These are phyloP conservation scores for Coemansia sp. DNA, from an alignment of 192 early-diverging fungal genomes.

Conservation along the genomic window DNA sequence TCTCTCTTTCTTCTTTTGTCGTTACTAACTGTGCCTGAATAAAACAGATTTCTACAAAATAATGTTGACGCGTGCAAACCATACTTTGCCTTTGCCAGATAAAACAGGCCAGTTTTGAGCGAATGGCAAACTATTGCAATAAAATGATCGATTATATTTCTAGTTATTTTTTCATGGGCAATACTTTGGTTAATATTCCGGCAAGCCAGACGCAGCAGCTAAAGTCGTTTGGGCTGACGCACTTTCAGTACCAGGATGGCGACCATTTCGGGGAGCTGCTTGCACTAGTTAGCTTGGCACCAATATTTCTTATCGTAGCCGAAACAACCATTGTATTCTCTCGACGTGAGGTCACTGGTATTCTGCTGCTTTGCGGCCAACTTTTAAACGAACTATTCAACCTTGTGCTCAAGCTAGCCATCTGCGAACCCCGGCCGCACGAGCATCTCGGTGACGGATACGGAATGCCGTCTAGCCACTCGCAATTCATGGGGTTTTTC, in stretches of 20 bases:
- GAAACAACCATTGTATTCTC: constrained; percentile 44
- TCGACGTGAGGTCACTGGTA: constrained; percentile 42
- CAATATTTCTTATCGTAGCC: constrained; percentile 49
- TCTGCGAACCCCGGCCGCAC: constrained; percentile 36
- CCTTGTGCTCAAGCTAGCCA: constrained; percentile 24
- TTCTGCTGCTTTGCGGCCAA: constrained; percentile 39
- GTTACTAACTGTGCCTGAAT: constrained; percentile 2
- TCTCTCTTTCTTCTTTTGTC: neutral
- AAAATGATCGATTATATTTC: too few relatives aligned
- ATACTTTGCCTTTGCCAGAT: neutral
- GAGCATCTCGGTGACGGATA: constrained; percentile 47
- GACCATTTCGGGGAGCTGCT: constrained; percentile 37
- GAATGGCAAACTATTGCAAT: neutral
- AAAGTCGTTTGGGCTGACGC: constrained; percentile 40
- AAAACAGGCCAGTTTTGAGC: neutral
- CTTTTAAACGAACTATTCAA: constrained; percentile 46
- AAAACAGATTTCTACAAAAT: neutral
- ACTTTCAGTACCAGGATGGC: constrained; percentile 50
- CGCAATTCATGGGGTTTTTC: constrained; percentile 56
- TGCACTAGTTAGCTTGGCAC: constrained; percentile 43
- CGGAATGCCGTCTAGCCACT: constrained; percentile 55
- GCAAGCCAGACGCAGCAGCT: constrained; percentile 9
- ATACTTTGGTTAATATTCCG: neutral
- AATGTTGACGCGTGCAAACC: neutral
- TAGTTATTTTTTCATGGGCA: neutral